These are phyloP conservation scores for Camellia japonica DNA, from an alignment of 148 eudicot species.

Conservation along the genomic window DNA sequence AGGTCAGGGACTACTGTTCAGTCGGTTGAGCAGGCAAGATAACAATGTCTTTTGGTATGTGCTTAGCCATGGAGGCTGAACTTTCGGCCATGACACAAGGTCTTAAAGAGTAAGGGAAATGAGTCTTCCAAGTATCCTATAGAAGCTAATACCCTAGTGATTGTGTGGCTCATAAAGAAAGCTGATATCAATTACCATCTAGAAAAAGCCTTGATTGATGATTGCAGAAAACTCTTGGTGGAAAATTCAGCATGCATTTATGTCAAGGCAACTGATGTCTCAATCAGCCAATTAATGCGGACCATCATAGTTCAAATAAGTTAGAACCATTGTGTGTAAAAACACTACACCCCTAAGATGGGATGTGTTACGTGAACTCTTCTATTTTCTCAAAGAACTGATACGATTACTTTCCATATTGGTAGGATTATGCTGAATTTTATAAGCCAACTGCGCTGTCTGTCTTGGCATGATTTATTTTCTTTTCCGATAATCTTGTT, in stretches of 20 bases:
- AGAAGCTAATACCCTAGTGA: too few relatives aligned
- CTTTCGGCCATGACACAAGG: neutral
- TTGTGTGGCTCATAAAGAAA: too few relatives aligned
- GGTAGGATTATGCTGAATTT: neutral
- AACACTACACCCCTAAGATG: too few relatives aligned
- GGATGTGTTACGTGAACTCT: too few relatives aligned
- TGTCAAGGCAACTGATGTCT: neutral
- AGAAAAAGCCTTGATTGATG: neutral
- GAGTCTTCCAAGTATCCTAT: too few relatives aligned
- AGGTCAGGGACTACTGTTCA: neutral
- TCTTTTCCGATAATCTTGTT: neutral
- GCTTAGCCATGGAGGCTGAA: neutral
- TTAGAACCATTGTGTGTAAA: too few relatives aligned
- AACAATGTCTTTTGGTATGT: neutral
- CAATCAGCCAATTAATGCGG: neutral
- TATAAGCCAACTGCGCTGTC: neutral
- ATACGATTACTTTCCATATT: neutral
- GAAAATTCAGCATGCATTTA: neutral
- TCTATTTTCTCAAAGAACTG: neutral
- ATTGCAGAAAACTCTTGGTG: neutral
- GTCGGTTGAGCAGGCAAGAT: neutral
- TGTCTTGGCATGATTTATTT: neutral
- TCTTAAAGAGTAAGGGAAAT: too few relatives aligned
- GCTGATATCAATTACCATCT: too few relatives aligned
- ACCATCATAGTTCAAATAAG: neutral